phyloP scores from a whole-genome alignment of 305 asterid species.

The Rubia balearica region DNA sequence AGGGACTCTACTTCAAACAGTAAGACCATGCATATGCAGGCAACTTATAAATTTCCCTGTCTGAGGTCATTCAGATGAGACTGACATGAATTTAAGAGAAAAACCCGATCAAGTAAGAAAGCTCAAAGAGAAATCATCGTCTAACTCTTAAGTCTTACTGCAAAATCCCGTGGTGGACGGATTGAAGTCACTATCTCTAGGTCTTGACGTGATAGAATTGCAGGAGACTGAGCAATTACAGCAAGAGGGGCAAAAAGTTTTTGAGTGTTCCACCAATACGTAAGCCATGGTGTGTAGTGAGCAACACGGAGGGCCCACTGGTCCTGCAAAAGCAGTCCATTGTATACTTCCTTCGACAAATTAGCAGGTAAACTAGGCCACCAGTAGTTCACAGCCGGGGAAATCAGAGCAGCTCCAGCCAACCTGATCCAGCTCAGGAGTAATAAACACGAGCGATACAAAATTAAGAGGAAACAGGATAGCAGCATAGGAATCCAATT shows the following conservation, averaged over 20 bases:
- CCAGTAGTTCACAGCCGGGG: constrained; percentile 38
- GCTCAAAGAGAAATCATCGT: neutral
- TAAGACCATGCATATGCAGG: too few species aligned
- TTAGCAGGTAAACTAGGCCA: constrained; percentile 39
- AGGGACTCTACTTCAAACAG: neutral
- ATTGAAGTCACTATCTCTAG: constrained; percentile 33
- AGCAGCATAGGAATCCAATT: too few species aligned
- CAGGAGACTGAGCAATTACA: constrained; percentile 25
- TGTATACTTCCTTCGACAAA: constrained; percentile 30
- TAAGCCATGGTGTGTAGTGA: constrained; percentile 37
- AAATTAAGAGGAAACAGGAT: neutral
- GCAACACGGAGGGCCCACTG: constrained; percentile 37
- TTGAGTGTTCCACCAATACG: constrained; percentile 42
- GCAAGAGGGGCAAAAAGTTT: constrained; percentile 26
- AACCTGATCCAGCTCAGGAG: constrained; percentile 20
- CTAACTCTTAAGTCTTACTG: constrained; percentile 20
- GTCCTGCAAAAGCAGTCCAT: constrained; percentile 24
- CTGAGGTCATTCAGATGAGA: neutral
- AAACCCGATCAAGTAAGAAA: neutral
- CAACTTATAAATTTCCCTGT: too few species aligned
- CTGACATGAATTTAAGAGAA: neutral
- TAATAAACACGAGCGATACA: neutral
- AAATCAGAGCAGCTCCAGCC: constrained; percentile 39
- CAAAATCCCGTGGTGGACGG: constrained; percentile 10
- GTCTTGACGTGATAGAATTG: constrained; percentile 45